Percentiles rank a stretch among this genome's conserved stretches.
Evolutionary conservation across 164 flowering plant genomes (phyloP).

Genomic region (Stephania cephalantha): DNA sequence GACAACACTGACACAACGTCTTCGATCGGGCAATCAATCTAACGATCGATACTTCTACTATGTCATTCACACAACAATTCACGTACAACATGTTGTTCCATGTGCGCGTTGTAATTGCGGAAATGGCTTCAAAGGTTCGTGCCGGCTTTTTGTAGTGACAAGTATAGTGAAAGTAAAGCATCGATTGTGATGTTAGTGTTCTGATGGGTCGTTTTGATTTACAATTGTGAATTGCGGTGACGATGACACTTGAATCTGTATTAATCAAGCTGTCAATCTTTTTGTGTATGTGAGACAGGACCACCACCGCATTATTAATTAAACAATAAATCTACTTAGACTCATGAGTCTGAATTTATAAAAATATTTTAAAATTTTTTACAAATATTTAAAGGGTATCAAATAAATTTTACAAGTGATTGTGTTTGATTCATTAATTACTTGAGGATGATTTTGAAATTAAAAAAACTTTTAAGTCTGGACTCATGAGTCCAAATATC

Average conservation of each 20-base stretch:
- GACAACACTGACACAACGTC: conserved; percentile 1
- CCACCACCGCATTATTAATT: background rate
- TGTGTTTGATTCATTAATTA: too few relatives aligned
- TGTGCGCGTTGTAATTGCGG: background rate
- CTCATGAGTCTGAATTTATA: too few relatives aligned
- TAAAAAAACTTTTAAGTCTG: too few relatives aligned
- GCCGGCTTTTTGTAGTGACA: background rate
- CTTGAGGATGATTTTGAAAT: too few relatives aligned
- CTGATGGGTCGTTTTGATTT: background rate
- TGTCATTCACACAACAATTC: too few relatives aligned
- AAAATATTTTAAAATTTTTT: too few relatives aligned
- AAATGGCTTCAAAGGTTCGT: background rate
- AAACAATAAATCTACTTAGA: too few relatives aligned
- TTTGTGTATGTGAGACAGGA: background rate
- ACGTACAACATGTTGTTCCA: background rate
- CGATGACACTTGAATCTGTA: background rate
- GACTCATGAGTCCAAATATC: too few relatives aligned
- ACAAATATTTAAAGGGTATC: too few relatives aligned
- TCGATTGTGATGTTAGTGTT: background rate
- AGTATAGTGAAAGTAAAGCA: background rate
- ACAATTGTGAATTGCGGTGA: background rate
- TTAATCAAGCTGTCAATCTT: background rate
- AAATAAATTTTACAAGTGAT: too few relatives aligned
- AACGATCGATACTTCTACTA: too few relatives aligned
- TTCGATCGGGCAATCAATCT: background rate